These are phyloP conservation scores for Candida ovalis DNA, from an alignment of 805 yeast genomes.

Conservation along the genomic window DNA sequence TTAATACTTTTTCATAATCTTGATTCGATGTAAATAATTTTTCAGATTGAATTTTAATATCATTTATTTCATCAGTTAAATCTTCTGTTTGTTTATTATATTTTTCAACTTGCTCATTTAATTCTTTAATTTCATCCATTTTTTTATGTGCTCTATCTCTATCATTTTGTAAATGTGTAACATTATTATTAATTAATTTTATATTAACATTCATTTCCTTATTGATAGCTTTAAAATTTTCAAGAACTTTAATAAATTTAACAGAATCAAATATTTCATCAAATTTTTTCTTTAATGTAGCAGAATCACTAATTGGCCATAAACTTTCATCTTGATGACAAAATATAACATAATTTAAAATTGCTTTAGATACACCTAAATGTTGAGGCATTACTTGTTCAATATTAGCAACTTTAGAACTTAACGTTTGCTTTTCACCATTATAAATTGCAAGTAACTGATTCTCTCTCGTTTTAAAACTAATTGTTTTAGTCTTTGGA, in stretches of 20 bases:
- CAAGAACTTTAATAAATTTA: conserved; percentile 87
- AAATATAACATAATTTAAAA: conserved; percentile 87
- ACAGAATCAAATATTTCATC: conserved; percentile 97
- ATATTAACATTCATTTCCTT: conserved; percentile 78
- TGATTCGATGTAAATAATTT: conserved; percentile 71
- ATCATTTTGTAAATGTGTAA: conserved; percentile 71
- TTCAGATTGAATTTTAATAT: conserved; percentile 56
- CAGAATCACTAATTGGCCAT: conserved; percentile 96
- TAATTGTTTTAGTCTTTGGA: conserved; percentile 42
- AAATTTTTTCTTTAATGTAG: conserved; percentile 81
- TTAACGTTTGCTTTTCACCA: conserved; percentile 70
- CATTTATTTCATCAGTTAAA: conserved; percentile 47
- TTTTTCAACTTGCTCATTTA: conserved; percentile 40
- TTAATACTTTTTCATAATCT: conserved; percentile 69
- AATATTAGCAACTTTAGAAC: conserved; percentile 79
- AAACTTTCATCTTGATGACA: conserved; percentile 96
- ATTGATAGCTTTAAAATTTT: conserved; percentile 66
- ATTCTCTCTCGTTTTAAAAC: conserved; percentile 90
- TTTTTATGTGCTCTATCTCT: conserved; percentile 66
- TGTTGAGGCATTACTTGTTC: conserved; percentile 77
- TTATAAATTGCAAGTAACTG: conserved; percentile 64
- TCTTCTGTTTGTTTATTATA: conserved; percentile 46
- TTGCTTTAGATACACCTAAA: conserved; percentile 84
- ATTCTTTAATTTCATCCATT: conserved; percentile 40
- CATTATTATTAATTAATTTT: conserved; percentile 72